Evolutionary conservation across 768 basidiomycete genomes (phyloP).

Genomic region (Gyrodon lividus): DNA sequence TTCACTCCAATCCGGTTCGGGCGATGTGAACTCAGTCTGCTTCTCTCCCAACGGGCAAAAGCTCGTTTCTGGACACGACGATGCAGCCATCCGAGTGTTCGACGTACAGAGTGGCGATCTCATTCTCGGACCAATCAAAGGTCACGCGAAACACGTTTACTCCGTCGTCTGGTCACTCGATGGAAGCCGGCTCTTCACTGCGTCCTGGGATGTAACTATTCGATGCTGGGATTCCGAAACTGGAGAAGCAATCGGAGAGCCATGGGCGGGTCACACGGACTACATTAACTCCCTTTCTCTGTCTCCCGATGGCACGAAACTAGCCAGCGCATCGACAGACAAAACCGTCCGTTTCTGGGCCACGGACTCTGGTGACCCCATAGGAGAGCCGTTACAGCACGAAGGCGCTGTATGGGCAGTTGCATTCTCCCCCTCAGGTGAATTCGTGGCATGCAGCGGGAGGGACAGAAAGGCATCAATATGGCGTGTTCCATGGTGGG

Average conservation of each 20-base stretch:
- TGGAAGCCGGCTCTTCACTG: neutral
- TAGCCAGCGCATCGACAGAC: neutral
- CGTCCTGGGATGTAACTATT: neutral
- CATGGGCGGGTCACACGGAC: neutral
- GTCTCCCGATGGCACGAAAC: neutral
- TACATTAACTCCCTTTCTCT: neutral
- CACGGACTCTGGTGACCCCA: neutral
- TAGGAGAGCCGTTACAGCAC: neutral
- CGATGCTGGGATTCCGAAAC: neutral
- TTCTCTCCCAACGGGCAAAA: neutral
- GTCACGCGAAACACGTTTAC: no score
- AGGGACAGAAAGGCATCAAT: neutral
- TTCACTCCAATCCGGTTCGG: neutral
- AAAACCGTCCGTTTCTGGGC: neutral
- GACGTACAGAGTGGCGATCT: neutral
- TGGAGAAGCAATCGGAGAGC: neutral
- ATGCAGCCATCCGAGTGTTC: neutral
- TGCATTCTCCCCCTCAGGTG: neutral
- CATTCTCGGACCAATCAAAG: neutral
- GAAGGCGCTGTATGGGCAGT: neutral
- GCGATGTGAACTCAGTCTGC: neutral
- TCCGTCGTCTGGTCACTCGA: neutral
- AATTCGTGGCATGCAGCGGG: neutral
- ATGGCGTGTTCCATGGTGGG: neutral
- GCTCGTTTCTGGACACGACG: neutral